phyloP scores from a whole-genome alignment of 805 yeast genomes.

The Yueomyces sinensis region DNA sequence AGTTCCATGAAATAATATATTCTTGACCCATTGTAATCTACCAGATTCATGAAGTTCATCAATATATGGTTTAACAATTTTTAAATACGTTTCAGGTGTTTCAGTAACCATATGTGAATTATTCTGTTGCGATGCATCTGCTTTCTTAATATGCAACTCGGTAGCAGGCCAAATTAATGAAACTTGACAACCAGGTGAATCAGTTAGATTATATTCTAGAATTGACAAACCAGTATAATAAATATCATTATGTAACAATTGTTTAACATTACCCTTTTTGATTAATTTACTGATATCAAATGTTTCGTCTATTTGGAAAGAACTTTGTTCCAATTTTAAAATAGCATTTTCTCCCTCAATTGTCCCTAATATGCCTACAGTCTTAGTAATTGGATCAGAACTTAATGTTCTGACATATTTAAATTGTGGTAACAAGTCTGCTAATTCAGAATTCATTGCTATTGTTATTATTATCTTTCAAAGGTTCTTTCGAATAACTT shows the following conservation, averaged over 20 bases:
- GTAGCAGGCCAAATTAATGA: conserved; percentile 86
- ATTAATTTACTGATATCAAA: not conserved
- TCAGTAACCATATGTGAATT: conserved; percentile 52
- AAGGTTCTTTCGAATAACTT: too few relatives aligned
- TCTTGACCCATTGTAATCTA: conserved; percentile 80
- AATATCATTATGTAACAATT: conserved; percentile 2
- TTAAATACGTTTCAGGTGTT: conserved; percentile 62
- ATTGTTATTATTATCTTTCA: too few relatives aligned
- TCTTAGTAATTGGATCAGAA: conserved; percentile 55
- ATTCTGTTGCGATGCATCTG: conserved; percentile 32
- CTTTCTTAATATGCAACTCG: conserved; percentile 68
- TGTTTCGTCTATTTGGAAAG: conserved; percentile 26
- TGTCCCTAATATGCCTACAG: conserved; percentile 54
- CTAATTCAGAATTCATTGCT: not conserved
- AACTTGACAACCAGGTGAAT: conserved; percentile 25
- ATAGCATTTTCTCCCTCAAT: conserved; percentile 57
- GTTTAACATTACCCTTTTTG: conserved; percentile 19
- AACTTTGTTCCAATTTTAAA: conserved; percentile 57
- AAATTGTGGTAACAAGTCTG: conserved; percentile 23
- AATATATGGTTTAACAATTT: conserved; percentile 62
- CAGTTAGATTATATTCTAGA: not conserved
- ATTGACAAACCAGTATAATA: conserved; percentile 1
- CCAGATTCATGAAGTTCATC: conserved; percentile 56
- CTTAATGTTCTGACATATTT: conserved; percentile 33
- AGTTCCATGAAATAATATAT: conserved; percentile 68